Conservation (phyloP, 345 rosid species). For the Ailanthus altissimus region DNA sequence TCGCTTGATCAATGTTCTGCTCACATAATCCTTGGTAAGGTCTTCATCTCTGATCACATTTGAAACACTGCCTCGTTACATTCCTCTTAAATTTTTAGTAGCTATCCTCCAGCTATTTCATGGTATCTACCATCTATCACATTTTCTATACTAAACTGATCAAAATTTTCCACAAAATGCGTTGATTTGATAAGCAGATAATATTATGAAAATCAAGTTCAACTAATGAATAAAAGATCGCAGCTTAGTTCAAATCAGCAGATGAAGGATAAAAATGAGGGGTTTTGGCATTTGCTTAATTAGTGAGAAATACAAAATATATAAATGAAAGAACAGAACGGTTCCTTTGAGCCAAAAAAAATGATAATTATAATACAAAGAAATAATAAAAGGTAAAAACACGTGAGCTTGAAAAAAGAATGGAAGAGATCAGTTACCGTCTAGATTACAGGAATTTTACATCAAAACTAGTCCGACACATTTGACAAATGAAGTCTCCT, state of each 20-base stretch:
- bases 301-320: not conserved
- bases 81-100: no score
- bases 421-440: not conserved
- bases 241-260: not conserved
- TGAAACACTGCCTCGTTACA: no score
- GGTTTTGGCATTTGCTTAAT: not conserved
- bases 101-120: no score
- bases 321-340: not conserved
- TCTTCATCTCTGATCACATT: no score
- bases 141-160: no score
- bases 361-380: not conserved
- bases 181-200: no score
- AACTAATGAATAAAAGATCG: no score
- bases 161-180: no score
- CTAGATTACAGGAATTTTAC: conserved; percentile 8
- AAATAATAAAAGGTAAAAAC: not conserved
- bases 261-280: not conserved
- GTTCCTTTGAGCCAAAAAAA: not conserved
- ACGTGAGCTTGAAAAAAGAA: not conserved
- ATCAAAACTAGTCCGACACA: not conserved
- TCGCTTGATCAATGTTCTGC: no score
- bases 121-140: no score
- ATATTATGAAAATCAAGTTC: no score
- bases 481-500: not conserved
- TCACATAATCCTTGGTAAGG: no score